phyloP scores from a whole-genome alignment of 2,329 filamentous ascomycete genomes.

The Fulvia fulva region DNA sequence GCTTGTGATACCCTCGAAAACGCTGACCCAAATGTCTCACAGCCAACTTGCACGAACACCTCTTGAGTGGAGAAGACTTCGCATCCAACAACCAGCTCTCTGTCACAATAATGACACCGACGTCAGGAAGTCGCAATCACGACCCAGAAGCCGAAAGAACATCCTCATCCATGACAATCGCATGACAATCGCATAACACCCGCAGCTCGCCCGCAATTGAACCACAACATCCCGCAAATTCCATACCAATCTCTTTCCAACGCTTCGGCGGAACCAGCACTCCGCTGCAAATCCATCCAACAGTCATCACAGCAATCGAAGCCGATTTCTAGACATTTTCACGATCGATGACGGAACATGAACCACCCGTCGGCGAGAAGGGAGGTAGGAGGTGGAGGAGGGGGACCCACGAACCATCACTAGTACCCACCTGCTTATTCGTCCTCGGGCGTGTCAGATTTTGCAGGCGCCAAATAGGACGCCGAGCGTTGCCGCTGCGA shows the following conservation, averaged over 20 bases:
- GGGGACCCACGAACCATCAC: background rate
- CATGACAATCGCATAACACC: background rate
- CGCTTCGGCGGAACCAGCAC: background rate
- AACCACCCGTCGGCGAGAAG: too few relatives aligned
- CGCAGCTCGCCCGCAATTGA: background rate
- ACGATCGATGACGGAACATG: background rate
- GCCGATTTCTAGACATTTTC: background rate
- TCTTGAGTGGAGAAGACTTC: too few relatives aligned
- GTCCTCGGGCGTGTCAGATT: too few relatives aligned
- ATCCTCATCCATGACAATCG: background rate
- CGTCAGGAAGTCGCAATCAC: too few relatives aligned
- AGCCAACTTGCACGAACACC: too few relatives aligned
- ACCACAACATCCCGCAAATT: background rate
- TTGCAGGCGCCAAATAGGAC: background rate
- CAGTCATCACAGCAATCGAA: background rate
- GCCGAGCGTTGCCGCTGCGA: background rate
- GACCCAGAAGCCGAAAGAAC: background rate
- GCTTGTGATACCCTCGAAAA: too few relatives aligned
- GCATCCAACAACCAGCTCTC: too few relatives aligned
- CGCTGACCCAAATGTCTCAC: too few relatives aligned
- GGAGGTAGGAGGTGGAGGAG: too few relatives aligned
- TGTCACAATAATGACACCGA: too few relatives aligned
- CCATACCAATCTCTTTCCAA: background rate
- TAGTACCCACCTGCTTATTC: background rate
- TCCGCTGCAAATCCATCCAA: too few relatives aligned